These are phyloP conservation scores for Echeveria elegans DNA, from an alignment of 164 flowering plant genomes.

Conservation along the genomic window DNA sequence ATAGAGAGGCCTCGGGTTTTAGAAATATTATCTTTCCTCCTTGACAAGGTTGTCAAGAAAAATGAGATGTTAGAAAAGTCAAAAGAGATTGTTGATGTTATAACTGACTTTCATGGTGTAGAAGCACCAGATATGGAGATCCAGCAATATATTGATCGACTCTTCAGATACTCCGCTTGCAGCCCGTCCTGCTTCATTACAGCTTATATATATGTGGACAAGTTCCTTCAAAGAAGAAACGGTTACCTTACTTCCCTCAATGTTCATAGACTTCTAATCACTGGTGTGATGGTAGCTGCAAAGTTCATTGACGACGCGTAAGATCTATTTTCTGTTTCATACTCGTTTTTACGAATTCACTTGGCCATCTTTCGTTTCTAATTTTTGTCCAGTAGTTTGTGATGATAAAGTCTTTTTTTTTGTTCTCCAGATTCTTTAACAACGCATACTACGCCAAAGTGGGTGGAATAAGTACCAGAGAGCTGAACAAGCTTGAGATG, in stretches of 20 bases:
- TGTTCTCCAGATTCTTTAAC: background rate
- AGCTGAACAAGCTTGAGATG: background rate
- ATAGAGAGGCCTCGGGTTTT: conserved; percentile 8
- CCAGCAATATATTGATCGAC: conserved; percentile 46
- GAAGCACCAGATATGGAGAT: conserved; percentile 44
- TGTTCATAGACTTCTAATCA: conserved; percentile 28
- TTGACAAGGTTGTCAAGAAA: conserved; percentile 16
- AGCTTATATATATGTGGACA: conserved; percentile 53
- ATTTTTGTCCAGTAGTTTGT: background rate
- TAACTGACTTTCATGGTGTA: conserved; percentile 46
- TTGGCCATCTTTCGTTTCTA: background rate
- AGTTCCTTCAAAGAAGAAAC: conserved; percentile 22
- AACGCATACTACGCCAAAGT: conserved; percentile 1
- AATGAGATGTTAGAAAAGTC: conserved; percentile 12
- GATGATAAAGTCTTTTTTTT: background rate
- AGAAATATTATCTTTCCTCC: conserved; percentile 11
- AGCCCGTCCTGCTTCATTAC: conserved; percentile 56
- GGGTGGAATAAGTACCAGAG: conserved; percentile 7
- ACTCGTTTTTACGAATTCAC: background rate
- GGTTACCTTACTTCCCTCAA: conserved; percentile 23
- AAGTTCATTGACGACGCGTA: conserved; percentile 31
- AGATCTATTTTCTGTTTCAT: conserved; percentile 10
- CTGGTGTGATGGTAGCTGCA: conserved; percentile 30
- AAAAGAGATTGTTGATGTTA: conserved; percentile 4
- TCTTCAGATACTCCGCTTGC: conserved; percentile 58